Evolutionary conservation across 2,329 filamentous ascomycete genomes (phyloP).

Genomic region (Periconia macrospinosa): DNA sequence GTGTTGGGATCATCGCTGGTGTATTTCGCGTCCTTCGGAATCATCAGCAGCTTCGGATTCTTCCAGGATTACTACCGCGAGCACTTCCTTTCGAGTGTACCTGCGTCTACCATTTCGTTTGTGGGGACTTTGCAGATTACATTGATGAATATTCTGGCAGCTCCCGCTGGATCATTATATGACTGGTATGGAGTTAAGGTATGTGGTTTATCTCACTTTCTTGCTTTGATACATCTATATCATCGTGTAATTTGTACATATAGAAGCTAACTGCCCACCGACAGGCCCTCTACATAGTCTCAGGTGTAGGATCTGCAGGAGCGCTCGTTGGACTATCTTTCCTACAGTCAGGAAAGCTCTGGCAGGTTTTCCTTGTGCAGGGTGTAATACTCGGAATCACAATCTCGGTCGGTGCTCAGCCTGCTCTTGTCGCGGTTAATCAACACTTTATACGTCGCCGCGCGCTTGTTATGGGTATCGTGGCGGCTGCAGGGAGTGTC

Average conservation of each 20-base stretch:
- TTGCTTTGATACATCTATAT: background rate
- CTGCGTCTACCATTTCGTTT: conserved; percentile 45
- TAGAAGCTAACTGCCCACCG: no score
- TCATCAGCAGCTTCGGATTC: conserved; percentile 49
- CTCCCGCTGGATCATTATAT: conserved; percentile 62
- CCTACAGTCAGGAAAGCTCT: conserved; percentile 26
- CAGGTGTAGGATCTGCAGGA: conserved; percentile 22
- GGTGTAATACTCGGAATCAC: conserved; percentile 49
- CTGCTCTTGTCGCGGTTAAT: conserved; percentile 43
- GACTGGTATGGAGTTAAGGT: conserved; percentile 63
- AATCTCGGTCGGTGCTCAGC: conserved; percentile 46
- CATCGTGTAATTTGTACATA: conserved; percentile 12
- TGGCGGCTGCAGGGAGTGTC: conserved; percentile 44
- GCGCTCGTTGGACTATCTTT: conserved; percentile 31
- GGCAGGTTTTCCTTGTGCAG: conserved; percentile 51
- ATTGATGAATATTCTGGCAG: conserved; percentile 57
- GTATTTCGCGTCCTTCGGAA: conserved; percentile 45
- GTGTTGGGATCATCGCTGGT: conserved; percentile 40
- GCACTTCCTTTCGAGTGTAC: conserved; percentile 35
- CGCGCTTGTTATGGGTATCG: conserved; percentile 48
- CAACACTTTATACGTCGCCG: conserved; percentile 50
- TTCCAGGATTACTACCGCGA: conserved; percentile 50
- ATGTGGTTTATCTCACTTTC: conserved; percentile 12
- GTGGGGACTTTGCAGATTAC: conserved; percentile 49
- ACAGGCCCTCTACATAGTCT: conserved; percentile 31